A percentile compares a stretch with the other conserved stretches of the same genome.
These are phyloP conservation scores for Coprinopsis sp. DNA, from an alignment of 768 basidiomycete genomes.

Conservation along the genomic window DNA sequence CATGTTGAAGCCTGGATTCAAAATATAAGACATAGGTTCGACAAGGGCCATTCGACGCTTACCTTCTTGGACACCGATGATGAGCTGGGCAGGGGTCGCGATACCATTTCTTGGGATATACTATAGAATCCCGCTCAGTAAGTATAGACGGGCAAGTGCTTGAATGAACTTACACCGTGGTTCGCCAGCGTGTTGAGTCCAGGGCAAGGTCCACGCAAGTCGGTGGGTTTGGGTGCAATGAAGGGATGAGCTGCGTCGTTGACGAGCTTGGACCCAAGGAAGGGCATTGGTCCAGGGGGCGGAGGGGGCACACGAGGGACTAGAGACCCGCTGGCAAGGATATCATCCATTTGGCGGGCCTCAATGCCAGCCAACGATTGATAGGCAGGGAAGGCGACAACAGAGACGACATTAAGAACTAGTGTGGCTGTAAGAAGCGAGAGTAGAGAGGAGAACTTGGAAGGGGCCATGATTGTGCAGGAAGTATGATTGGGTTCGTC, in stretches of 20 bases:
- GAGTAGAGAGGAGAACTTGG: no score
- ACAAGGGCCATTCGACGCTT: neutral
- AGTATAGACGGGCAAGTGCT: neutral
- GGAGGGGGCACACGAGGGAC: no score
- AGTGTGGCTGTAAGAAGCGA: no score
- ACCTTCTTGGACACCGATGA: constrained; percentile 12
- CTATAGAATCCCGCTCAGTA: neutral
- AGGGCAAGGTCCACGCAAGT: constrained; percentile 16
- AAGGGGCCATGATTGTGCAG: no score
- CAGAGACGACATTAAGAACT: no score
- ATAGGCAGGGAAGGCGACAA: no score
- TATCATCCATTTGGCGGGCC: no score
- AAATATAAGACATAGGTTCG: neutral
- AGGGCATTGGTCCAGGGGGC: constrained; percentile 3
- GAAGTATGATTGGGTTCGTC: no score
- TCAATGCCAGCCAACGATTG: no score
- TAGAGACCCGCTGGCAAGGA: no score
- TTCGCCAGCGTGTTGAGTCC: constrained; percentile 16
- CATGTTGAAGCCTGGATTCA: constrained; percentile 20
- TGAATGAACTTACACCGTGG: constrained; percentile 15
- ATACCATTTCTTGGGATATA: constrained; percentile 11
- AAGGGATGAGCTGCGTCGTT: constrained; percentile 14
- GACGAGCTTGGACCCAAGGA: constrained; percentile 7
- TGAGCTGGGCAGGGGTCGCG: constrained; percentile 10
- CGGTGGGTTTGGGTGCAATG: constrained; percentile 5